Conservation (phyloP, 805 yeast species). For the Yamadazyma kitorensis region DNA sequence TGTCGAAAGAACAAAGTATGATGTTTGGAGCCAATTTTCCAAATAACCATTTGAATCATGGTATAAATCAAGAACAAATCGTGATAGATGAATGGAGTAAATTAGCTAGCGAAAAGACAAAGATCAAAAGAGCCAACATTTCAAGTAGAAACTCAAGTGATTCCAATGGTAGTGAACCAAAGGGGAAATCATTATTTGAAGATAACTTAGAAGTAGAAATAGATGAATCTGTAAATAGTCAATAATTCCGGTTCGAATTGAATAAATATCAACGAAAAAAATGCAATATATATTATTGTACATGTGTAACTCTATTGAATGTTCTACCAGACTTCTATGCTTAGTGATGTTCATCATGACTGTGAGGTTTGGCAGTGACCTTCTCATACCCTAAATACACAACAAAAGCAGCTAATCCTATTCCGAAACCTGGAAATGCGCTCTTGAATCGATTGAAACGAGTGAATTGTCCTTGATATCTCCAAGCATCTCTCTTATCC, state of each 20-base stretch:
- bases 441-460: conserved; percentile 65
- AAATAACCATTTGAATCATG: conserved; percentile 59
- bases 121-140: conserved; percentile 47
- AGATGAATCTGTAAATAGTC: conserved; percentile 4
- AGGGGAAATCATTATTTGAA: conserved; percentile 18
- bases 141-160: conserved; percentile 21
- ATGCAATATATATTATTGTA: no score
- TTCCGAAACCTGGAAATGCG: conserved; percentile 77
- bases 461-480: conserved; percentile 79
- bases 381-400: conserved; percentile 63
- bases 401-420: conserved; percentile 74
- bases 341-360: conserved; percentile 24
- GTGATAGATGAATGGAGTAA: conserved; percentile 70
- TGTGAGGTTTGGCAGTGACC: conserved; percentile 37
- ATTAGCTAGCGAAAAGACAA: conserved; percentile 65
- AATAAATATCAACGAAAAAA: no score
- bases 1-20: conserved; percentile 76
- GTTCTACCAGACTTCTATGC: no score
- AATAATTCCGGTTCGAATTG: no score
- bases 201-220: conserved; percentile 8
- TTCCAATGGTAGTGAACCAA: conserved; percentile 14
- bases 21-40: conserved; percentile 82
- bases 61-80: conserved; percentile 68
- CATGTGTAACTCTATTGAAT: no score
- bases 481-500: conserved; percentile 83